phyloP scores from a whole-genome alignment of 768 basidiomycete genomes.

The Tulasnella sp. region DNA sequence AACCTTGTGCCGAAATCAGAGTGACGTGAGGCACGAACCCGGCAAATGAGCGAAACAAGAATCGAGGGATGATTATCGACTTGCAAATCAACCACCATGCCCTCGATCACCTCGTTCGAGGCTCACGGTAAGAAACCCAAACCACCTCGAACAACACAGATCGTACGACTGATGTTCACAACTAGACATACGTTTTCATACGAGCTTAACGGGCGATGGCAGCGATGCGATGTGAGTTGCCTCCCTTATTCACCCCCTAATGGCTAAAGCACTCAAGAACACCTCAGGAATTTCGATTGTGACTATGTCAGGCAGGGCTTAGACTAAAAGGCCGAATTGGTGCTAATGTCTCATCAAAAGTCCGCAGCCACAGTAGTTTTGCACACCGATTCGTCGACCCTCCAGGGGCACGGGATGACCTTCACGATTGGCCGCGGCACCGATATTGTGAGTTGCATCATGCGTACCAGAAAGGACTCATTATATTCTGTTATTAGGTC shows the following conservation, averaged over 20 bases:
- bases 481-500: not conserved
- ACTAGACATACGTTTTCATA: slow-evolving; percentile 37
- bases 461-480: not conserved
- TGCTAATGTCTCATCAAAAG: slow-evolving; percentile 29
- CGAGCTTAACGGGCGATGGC: slow-evolving; percentile 40
- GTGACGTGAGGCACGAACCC: too few relatives aligned
- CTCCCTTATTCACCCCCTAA: not conserved
- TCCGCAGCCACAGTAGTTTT: slow-evolving; percentile 87
- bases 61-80: too few relatives aligned
- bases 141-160: not conserved
- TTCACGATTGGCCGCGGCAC: slow-evolving; percentile 41
- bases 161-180: not conserved
- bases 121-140: slow-evolving; percentile 25
- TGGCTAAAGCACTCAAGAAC: not conserved
- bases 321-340: slow-evolving; percentile 34
- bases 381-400: slow-evolving; percentile 38
- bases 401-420: slow-evolving; percentile 32
- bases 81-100: slow-evolving; percentile 20
- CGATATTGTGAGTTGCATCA: slow-evolving; percentile 41
- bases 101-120: slow-evolving; percentile 25
- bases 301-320: slow-evolving; percentile 42
- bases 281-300: slow-evolving; percentile 38
- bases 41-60: too few relatives aligned
- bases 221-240: slow-evolving; percentile 38
- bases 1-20: too few relatives aligned